A percentile compares a stretch with the other conserved stretches of the same genome.
Conservation (phyloP, 2,329 filamentous ascomycete species). For the Dactylellina cionopaga region DNA sequence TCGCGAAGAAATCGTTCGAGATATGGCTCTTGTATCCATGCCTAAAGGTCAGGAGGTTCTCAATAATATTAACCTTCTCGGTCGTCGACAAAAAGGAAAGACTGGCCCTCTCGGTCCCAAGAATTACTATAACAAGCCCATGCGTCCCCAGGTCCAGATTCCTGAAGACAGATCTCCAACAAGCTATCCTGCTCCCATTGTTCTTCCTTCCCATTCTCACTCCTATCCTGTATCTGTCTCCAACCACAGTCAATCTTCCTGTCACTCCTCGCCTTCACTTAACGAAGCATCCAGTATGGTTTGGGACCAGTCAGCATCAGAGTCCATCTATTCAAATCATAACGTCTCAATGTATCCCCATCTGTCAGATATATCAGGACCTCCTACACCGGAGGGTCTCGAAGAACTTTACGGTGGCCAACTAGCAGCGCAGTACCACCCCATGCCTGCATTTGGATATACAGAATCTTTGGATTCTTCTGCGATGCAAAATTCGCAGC, state of each 20-base stretch:
- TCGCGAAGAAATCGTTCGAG: constrained; percentile 25
- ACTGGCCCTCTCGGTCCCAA: constrained; percentile 10
- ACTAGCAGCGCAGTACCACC: too few relatives aligned
- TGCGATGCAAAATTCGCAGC: too few relatives aligned
- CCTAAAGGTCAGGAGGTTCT: constrained; percentile 30
- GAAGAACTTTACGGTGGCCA: too few relatives aligned
- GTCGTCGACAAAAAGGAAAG: constrained; percentile 11
- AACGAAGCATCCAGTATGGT: constrained; percentile 34
- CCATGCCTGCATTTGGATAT: too few relatives aligned
- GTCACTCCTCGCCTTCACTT: constrained; percentile 19
- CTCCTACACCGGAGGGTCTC: too few relatives aligned
- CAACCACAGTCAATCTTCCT: constrained; percentile 17
- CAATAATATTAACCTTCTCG: constrained; percentile 18
- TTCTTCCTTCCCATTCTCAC: constrained; percentile 38
- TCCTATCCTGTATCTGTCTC: too few relatives aligned
- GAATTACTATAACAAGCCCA: constrained; percentile 41
- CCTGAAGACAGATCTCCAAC: constrained; percentile 33
- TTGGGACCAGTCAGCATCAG: constrained; percentile 44
- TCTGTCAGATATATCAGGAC: constrained; percentile 11
- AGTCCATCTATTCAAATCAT: constrained; percentile 17
- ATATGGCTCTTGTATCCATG: constrained; percentile 35
- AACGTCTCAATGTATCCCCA: too few relatives aligned
- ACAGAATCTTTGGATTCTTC: too few relatives aligned
- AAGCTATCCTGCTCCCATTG: constrained; percentile 16
- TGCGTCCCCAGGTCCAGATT: constrained; percentile 28